phyloP scores from a whole-genome alignment of 2,329 filamentous ascomycete species.

The Colletotrichum orbiculare region DNA sequence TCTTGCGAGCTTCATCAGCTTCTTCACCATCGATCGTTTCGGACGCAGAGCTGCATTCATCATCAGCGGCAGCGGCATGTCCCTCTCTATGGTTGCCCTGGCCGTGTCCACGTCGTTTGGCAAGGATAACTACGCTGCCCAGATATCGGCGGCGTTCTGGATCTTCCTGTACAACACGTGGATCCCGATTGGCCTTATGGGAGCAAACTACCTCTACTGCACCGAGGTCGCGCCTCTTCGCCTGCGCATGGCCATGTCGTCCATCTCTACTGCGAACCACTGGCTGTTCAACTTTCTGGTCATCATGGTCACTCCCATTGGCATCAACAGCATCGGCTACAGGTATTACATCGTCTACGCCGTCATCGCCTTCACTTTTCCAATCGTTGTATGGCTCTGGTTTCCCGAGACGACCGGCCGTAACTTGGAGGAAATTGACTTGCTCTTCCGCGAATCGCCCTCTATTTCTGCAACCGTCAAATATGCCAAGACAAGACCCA shows the following conservation, averaged over 20 bases:
- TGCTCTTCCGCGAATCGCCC: constrained; percentile 54
- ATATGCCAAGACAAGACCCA: constrained; percentile 48
- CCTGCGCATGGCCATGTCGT: constrained; percentile 64
- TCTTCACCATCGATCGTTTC: constrained; percentile 62
- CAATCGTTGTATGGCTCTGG: constrained; percentile 55
- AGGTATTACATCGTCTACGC: constrained; percentile 63
- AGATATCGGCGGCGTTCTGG: constrained; percentile 64
- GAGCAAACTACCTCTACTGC: constrained; percentile 69
- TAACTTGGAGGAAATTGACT: constrained; percentile 57
- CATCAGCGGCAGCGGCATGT: constrained; percentile 62
- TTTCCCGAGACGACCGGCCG: constrained; percentile 62
- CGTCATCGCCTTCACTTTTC: constrained; percentile 55
- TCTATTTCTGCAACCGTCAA: constrained; percentile 48
- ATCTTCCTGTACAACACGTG: constrained; percentile 71
- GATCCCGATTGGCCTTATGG: constrained; percentile 68
- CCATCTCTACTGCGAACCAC: constrained; percentile 65
- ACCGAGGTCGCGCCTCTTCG: constrained; percentile 66
- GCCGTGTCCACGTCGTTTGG: constrained; percentile 62
- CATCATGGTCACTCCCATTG: constrained; percentile 56
- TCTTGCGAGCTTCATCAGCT: constrained; percentile 59
- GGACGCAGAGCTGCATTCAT: constrained; percentile 63
- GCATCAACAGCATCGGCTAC: constrained; percentile 62
- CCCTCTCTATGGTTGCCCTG: constrained; percentile 63
- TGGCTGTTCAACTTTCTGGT: constrained; percentile 62
- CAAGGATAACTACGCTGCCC: constrained; percentile 55